Evolutionary conservation across 805 yeast genomes (phyloP).

Genomic region (Wickerhamomyces xylosicus): DNA sequence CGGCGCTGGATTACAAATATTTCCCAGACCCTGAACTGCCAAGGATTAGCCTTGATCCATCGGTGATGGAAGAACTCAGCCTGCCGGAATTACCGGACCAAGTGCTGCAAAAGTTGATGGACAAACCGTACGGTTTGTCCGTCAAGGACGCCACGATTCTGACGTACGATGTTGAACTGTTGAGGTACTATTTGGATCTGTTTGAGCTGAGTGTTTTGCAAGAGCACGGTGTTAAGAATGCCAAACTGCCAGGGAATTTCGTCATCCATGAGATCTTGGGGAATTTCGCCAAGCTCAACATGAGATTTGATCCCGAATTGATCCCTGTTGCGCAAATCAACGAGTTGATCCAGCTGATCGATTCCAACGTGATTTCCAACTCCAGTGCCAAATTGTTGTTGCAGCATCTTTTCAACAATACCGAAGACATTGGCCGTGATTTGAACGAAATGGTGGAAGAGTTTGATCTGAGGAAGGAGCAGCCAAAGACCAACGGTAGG

Average conservation of each 20-base stretch:
- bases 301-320: constrained; percentile 21
- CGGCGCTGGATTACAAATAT: constrained; percentile 78
- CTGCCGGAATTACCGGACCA: constrained; percentile 59
- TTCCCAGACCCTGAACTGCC: constrained; percentile 93
- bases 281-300: constrained; percentile 40
- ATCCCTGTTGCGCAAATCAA: constrained; percentile 36
- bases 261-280: constrained; percentile 75
- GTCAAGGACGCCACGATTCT: constrained; percentile 70
- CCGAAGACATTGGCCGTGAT: constrained; percentile 24
- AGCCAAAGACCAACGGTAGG: constrained; percentile 22
- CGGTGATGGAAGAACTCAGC: constrained; percentile 31
- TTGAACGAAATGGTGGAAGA: constrained; percentile 40
- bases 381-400: constrained; percentile 61
- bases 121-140: constrained; percentile 43
- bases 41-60: constrained; percentile 32
- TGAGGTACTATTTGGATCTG: constrained; percentile 42
- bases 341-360: constrained; percentile 43
- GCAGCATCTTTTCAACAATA: constrained; percentile 45
- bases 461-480: constrained; percentile 35
- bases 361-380: constrained; percentile 37
- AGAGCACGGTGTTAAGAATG: constrained; percentile 15
- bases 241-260: constrained; percentile 60
- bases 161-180: constrained; percentile 38
- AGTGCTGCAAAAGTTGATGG: constrained; percentile 33
- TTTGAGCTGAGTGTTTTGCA: constrained; percentile 18